Conservation (phyloP, 2,329 filamentous ascomycete species). For the Xylariales sp. region DNA sequence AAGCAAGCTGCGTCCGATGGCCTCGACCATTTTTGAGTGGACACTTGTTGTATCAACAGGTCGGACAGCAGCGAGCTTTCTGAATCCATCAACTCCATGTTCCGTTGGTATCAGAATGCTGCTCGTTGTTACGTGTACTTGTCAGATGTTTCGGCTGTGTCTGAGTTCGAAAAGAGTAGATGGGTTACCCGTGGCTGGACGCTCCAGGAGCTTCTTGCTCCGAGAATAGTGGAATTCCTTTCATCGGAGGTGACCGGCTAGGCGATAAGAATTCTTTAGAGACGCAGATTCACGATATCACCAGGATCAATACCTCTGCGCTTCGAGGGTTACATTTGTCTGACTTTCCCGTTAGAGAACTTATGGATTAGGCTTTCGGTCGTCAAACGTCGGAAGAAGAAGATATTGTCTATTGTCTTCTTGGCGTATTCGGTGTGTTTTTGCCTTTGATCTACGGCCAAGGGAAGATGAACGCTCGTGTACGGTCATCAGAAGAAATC, state of each 20-base stretch:
- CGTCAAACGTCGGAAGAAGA: background rate
- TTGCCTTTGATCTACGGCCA: background rate
- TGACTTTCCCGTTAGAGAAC: background rate
- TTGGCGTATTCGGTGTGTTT: background rate
- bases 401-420: background rate
- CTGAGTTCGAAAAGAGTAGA: background rate
- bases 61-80: slow-evolving; percentile 2
- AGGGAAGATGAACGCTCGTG: background rate
- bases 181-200: background rate
- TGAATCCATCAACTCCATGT: slow-evolving; percentile 8
- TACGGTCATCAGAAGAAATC: no score
- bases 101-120: no score
- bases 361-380: background rate
- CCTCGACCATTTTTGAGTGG: slow-evolving; percentile 2
- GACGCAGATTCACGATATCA: background rate
- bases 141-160: background rate
- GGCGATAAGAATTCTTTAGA: background rate
- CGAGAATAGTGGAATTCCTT: background rate
- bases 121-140: slow-evolving; percentile 10
- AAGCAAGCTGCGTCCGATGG: slow-evolving; percentile 6
- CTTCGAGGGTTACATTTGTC: background rate
- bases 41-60: slow-evolving; percentile 5
- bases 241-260: background rate
- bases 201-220: background rate
- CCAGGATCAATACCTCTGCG: background rate